These are phyloP conservation scores for Harringtonia lauricola DNA, from an alignment of 2,329 filamentous ascomycete species.

Conservation along the genomic window DNA sequence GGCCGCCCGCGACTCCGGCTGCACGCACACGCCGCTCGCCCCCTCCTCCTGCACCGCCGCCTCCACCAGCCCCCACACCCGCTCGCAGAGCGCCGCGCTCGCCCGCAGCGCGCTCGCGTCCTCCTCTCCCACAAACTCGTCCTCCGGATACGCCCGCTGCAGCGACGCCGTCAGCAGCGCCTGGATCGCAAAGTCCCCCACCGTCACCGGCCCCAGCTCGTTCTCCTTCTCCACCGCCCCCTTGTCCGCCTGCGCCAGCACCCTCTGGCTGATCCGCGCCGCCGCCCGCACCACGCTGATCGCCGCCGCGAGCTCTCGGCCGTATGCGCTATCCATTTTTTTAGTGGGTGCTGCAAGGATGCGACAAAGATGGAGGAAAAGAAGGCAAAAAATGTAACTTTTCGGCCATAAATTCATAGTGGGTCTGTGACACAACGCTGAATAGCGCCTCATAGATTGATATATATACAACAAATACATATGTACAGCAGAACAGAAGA, in stretches of 20 bases:
- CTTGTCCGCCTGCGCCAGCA: conserved; percentile 36
- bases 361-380: too few relatives aligned
- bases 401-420: neutral
- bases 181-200: conserved; percentile 49
- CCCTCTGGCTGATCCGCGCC: conserved; percentile 35
- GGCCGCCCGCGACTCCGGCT: conserved; percentile 28
- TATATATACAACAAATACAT: neutral
- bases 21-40: conserved; percentile 16
- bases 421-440: too few relatives aligned
- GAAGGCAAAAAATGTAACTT: too few relatives aligned
- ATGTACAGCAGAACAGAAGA: too few relatives aligned
- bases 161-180: conserved; percentile 40
- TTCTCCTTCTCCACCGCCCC: conserved; percentile 41
- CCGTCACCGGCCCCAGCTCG: conserved; percentile 41
- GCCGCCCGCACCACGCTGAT: conserved; percentile 32
- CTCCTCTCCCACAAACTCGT: conserved; percentile 45
- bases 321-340: conserved; percentile 23
- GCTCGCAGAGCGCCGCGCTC: conserved; percentile 29
- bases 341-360: neutral
- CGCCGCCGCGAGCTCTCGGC: conserved; percentile 29
- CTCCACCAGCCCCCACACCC: conserved; percentile 36
- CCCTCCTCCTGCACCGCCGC: conserved; percentile 17
- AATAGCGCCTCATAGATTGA: too few relatives aligned
- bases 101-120: conserved; percentile 34
- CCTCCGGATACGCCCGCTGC: conserved; percentile 36